A percentile compares a stretch with the other conserved stretches of the same genome.
These are phyloP conservation scores for Canavalia ensiformis DNA, from an alignment of 306 rosid genomes.

Conservation along the genomic window DNA sequence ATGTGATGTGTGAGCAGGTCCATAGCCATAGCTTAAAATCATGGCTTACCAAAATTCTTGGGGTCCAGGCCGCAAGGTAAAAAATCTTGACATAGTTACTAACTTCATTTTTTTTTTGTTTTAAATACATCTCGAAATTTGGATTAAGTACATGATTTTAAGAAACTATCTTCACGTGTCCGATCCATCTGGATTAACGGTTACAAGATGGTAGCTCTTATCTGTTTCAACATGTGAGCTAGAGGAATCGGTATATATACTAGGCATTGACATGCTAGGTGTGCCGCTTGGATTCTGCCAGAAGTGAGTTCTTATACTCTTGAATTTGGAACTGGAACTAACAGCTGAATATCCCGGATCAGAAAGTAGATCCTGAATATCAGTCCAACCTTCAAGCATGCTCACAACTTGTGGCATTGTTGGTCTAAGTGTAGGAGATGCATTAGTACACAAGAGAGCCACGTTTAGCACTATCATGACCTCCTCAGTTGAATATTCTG, in stretches of 20 bases:
- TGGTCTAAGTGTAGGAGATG: slow-evolving; percentile 93
- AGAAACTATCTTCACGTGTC: slow-evolving; percentile 45
- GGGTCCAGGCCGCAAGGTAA: background rate
- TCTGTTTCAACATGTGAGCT: slow-evolving; percentile 61
- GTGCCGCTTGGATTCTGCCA: slow-evolving; percentile 80
- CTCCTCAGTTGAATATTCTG: slow-evolving; percentile 79
- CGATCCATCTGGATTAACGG: slow-evolving; percentile 52
- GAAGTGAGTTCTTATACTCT: slow-evolving; percentile 76
- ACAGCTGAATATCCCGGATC: slow-evolving; percentile 79
- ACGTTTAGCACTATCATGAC: slow-evolving; percentile 84
- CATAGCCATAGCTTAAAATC: background rate
- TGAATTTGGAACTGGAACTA: slow-evolving; percentile 70
- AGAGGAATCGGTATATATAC: slow-evolving; percentile 60
- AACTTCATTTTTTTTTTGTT: background rate
- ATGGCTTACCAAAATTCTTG: background rate
- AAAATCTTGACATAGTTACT: background rate
- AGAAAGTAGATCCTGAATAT: slow-evolving; percentile 75
- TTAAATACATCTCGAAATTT: background rate
- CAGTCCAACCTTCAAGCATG: slow-evolving; percentile 95
- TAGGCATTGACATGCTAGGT: slow-evolving; percentile 64
- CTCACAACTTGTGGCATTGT: slow-evolving; percentile 89
- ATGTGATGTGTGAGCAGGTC: background rate
- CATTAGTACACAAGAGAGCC: slow-evolving; percentile 91
- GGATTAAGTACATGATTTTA: background rate
- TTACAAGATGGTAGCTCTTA: slow-evolving; percentile 52